Evolutionary conservation across 73 alveolate genomes (phyloP).

Genomic region (Breviolum minutum): DNA sequence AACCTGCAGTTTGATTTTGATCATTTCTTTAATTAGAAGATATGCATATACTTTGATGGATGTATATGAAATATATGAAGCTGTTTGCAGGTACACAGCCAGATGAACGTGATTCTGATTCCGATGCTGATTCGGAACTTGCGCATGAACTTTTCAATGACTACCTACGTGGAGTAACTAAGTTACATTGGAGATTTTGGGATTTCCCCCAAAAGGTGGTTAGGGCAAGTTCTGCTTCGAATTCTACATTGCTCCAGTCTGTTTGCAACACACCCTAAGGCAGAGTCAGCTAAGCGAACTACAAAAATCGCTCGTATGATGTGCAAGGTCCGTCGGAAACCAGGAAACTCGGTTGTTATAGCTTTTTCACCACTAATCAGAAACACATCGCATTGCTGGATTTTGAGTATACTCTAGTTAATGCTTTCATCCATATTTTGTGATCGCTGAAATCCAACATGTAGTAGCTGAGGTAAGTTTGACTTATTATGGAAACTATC

Average conservation of each 20-base stretch:
- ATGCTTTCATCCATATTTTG: too few relatives aligned
- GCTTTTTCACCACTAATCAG: background rate
- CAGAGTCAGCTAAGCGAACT: background rate
- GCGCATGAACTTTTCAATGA: background rate
- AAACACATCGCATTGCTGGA: background rate
- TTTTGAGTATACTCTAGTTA: background rate
- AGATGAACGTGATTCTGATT: background rate
- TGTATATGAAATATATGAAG: too few relatives aligned
- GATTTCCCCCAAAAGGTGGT: too few relatives aligned
- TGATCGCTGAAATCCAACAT: too few relatives aligned
- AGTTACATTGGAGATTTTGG: too few relatives aligned
- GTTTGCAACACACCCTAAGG: background rate
- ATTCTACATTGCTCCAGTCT: background rate
- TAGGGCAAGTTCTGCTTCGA: too few relatives aligned
- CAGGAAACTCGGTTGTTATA: too few relatives aligned
- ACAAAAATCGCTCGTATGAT: background rate
- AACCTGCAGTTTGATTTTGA: too few relatives aligned
- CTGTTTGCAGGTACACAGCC: too few relatives aligned
- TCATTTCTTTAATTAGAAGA: too few relatives aligned
- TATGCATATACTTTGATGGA: too few relatives aligned
- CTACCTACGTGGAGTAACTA: background rate
- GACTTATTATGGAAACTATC: background rate
- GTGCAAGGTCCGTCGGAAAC: slow-evolving; percentile 1
- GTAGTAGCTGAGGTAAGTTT: background rate
- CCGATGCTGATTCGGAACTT: background rate